These are phyloP conservation scores for Lupinus albus DNA, from an alignment of 306 rosid genomes.

Conservation along the genomic window DNA sequence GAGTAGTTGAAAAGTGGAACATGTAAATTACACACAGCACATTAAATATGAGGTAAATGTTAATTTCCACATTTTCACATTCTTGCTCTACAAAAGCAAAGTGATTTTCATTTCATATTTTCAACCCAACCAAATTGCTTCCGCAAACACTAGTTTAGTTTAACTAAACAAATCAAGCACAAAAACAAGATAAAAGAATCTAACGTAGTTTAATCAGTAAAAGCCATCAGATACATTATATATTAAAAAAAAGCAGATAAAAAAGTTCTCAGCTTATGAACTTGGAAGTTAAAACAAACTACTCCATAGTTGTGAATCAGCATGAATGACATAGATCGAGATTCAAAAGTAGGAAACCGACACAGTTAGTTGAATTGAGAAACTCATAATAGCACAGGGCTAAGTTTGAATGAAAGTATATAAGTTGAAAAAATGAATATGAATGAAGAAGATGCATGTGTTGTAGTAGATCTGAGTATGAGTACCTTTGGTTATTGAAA, in stretches of 20 bases:
- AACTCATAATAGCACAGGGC: background rate
- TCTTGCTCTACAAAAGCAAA: background rate
- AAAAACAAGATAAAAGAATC: constrained; percentile 15
- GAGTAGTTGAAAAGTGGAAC: background rate
- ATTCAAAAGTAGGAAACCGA: constrained; percentile 8
- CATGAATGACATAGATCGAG: constrained; percentile 45
- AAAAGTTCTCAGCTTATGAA: constrained; percentile 15
- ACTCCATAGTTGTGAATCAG: background rate
- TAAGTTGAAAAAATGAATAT: too few relatives aligned
- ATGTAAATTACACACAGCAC: background rate
- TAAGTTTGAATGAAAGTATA: background rate
- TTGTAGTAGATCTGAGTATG: constrained; percentile 34
- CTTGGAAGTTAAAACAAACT: background rate
- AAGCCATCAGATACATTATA: background rate
- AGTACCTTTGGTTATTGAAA: constrained; percentile 38
- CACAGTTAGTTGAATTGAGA: background rate
- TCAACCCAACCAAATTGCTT: constrained; percentile 24
- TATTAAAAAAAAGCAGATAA: constrained; percentile 9
- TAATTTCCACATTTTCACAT: background rate
- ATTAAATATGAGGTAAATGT: background rate
- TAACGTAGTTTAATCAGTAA: background rate
- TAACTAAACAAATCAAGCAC: background rate
- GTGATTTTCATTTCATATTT: background rate
- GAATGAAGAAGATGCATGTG: background rate
- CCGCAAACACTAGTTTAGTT: background rate